These are phyloP conservation scores for Anthracocystis setariae DNA, from an alignment of 1,284 basidiomycete genomes.

Conservation along the genomic window DNA sequence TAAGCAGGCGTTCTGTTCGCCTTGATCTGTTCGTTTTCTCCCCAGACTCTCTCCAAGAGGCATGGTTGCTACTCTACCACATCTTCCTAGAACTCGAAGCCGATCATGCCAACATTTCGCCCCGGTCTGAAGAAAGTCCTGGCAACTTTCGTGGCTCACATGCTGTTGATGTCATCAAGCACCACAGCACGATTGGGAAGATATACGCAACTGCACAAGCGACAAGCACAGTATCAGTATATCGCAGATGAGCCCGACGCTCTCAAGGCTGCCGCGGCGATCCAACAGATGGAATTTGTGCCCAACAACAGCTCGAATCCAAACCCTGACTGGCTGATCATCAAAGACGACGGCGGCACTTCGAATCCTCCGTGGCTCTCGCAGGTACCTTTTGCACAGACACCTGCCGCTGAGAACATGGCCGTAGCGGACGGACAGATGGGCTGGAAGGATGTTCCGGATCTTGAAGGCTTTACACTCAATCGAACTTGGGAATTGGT, in stretches of 20 bases:
- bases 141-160: neutral
- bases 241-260: slow-evolving; percentile 47
- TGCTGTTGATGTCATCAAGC: neutral
- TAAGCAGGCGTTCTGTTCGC: too few relatives aligned
- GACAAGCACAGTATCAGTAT: slow-evolving; percentile 42
- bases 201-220: slow-evolving; percentile 3
- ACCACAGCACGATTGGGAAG: neutral
- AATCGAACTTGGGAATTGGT: slow-evolving; percentile 49
- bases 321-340: slow-evolving; percentile 32
- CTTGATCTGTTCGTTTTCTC: too few relatives aligned
- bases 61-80: too few relatives aligned
- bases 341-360: slow-evolving; percentile 35
- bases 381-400: slow-evolving; percentile 35
- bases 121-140: too few relatives aligned
- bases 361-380: slow-evolving; percentile 37
- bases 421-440: slow-evolving; percentile 8
- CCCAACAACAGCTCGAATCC: slow-evolving; percentile 31
- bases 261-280: slow-evolving; percentile 41
- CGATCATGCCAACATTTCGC: too few relatives aligned
- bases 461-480: slow-evolving; percentile 50
- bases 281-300: slow-evolving; percentile 35
- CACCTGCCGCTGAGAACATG: slow-evolving; percentile 14
- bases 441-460: slow-evolving; percentile 49
- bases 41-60: too few relatives aligned
- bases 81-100: too few relatives aligned